Evolutionary conservation across 257 asterid genomes (phyloP).

Genomic region (Ligustrum vulgare): DNA sequence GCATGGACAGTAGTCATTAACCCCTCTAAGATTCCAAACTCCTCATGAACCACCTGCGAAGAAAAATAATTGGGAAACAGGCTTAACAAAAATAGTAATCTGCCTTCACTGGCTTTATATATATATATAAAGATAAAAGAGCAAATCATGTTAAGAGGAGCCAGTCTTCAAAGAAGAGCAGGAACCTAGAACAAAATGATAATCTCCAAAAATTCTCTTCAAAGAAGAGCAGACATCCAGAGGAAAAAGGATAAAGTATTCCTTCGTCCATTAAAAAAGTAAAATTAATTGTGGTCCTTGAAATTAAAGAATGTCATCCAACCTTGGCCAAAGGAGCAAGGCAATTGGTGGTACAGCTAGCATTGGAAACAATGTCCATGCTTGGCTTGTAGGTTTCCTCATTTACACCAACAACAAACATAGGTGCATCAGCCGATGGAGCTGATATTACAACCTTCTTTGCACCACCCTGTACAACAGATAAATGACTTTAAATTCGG

Average conservation of each 20-base stretch:
- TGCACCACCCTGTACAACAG: constrained; percentile 84
- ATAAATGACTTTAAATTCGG: constrained; percentile 6
- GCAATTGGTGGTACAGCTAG: constrained; percentile 99
- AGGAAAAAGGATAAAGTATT: neutral
- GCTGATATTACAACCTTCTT: constrained; percentile 95
- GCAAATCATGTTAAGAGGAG: neutral
- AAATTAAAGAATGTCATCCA: constrained; percentile 13
- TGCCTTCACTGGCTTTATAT: constrained; percentile 1
- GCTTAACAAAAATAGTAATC: neutral
- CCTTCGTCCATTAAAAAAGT: neutral
- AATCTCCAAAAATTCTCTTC: neutral
- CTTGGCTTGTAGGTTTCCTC: constrained; percentile 74
- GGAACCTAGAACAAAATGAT: neutral
- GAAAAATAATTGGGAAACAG: constrained; percentile 10
- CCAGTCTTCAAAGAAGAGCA: neutral
- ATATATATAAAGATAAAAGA: constrained; percentile 3
- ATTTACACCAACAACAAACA: constrained; percentile 98
- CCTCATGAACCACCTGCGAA: constrained; percentile 91
- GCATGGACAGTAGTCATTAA: constrained; percentile 99
- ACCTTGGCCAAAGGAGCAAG: constrained; percentile 99
- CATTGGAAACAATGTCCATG: constrained; percentile 98
- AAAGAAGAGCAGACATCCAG: neutral
- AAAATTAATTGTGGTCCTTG: neutral
- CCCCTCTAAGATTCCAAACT: constrained; percentile 94
- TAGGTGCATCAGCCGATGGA: constrained; percentile 99